Conservation (phyloP, 495 filamentous ascomycete species). For the Trypethelium eluteriae region DNA sequence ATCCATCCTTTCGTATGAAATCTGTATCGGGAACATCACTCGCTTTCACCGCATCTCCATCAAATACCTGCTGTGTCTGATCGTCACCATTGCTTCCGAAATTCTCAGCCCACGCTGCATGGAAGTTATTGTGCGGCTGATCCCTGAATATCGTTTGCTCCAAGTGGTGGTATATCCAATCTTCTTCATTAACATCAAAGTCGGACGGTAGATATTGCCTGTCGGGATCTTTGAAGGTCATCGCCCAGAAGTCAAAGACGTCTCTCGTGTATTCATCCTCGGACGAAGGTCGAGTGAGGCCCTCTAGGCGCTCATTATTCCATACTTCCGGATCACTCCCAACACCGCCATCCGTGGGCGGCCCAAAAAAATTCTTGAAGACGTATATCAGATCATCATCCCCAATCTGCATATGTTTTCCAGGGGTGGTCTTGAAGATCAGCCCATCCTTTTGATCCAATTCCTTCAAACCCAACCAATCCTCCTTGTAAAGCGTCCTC, state of each 20-base stretch:
- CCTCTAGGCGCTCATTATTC: background rate
- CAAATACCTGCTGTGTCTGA: background rate
- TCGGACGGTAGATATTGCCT: background rate
- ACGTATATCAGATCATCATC: slow-evolving; percentile 57
- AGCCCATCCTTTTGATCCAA: slow-evolving; percentile 75
- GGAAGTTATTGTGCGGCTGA: background rate
- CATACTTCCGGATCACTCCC: background rate
- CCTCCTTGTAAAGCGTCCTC: slow-evolving; percentile 73
- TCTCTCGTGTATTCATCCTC: background rate
- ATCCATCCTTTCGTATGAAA: background rate
- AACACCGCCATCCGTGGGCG: slow-evolving; percentile 19
- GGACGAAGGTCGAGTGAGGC: background rate
- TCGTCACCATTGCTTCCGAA: background rate
- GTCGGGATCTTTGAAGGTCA: background rate
- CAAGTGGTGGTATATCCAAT: background rate
- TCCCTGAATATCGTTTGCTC: background rate
- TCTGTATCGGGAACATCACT: background rate
- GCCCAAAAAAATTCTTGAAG: slow-evolving; percentile 68
- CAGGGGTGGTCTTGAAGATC: slow-evolving; percentile 60
- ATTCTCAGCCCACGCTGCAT: background rate
- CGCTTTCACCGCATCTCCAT: background rate
- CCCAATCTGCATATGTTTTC: slow-evolving; percentile 75
- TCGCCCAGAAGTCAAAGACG: background rate
- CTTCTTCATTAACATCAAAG: background rate
- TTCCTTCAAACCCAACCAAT: slow-evolving; percentile 83